A percentile compares a stretch with the other conserved stretches of the same genome.
Conservation (phyloP, 768 basidiomycete species). For the Leccinum broughii region DNA sequence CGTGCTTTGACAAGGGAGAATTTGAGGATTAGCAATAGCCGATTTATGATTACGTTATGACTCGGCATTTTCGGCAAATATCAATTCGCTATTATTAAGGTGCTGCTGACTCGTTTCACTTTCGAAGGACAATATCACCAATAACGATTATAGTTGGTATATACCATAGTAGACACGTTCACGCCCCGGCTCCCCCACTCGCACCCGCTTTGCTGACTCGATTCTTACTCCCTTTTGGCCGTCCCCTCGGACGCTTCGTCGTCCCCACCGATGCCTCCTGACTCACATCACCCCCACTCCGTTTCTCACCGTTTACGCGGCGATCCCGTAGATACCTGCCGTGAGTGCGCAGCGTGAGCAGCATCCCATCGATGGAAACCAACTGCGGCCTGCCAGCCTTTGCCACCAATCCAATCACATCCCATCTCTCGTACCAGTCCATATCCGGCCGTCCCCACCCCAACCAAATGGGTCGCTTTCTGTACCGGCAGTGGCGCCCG, state of each 20-base stretch:
- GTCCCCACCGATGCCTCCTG: constrained; percentile 31
- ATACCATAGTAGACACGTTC: background rate
- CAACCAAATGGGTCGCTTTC: constrained; percentile 2
- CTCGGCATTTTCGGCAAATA: background rate
- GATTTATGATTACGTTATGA: constrained; percentile 12
- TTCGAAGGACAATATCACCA: background rate
- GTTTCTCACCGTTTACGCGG: constrained; percentile 50
- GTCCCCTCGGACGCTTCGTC: constrained; percentile 58
- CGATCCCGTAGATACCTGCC: constrained; percentile 64
- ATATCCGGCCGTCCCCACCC: constrained; percentile 4
- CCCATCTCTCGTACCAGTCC: constrained; percentile 5
- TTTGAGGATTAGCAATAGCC: constrained; percentile 29
- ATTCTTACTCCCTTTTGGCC: constrained; percentile 74
- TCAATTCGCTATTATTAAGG: background rate
- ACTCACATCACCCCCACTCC: constrained; percentile 25
- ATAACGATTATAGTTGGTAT: background rate
- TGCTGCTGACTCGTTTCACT: background rate
- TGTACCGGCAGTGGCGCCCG: constrained; percentile 5
- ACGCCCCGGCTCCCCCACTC: constrained; percentile 7
- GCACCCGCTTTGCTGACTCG: constrained; percentile 21
- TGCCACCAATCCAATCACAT: background rate
- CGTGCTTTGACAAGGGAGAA: constrained; percentile 14
- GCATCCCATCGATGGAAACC: constrained; percentile 8
- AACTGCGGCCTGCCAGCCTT: background rate
- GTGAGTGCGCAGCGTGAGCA: constrained; percentile 14